Base-by-base conservation (phyloP, 2,329 filamentous ascomycete species). In the Calonectria montana region DNA sequence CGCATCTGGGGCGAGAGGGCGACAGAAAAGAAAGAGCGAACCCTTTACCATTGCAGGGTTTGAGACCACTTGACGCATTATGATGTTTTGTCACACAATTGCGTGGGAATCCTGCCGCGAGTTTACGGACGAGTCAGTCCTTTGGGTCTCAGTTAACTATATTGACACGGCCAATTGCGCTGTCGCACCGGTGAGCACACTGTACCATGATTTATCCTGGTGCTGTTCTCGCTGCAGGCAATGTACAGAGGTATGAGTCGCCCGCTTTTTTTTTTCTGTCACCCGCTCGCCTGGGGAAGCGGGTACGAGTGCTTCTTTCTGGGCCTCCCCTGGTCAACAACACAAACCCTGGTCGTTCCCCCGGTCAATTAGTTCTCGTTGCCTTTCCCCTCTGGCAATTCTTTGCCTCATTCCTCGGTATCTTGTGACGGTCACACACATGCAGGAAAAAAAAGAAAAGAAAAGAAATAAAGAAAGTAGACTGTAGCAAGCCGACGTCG, bases 351-450 rank as follows among this genome's bases (percentile, higher is more conserved):
- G 48, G 73, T 57, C 31, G 16, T 62, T 55, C 59, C 68, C 69
- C 73, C 73, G 50, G 69, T 71, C 66, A 50, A 69, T 65, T 59
- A 41, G 45, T 43, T 47, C 8, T 45, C 50, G 39, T 29, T 31
- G 27, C 35, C 37, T 41, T 65, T 55, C 55, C 63, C 68, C 45
- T 45, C 57, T 47, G 47, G 70, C 67, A 57, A 62, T 65, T 65
- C 63, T 67, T 39, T 57, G 48, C 67, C 15, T 65, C 68, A 73
- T 74, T 69, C 77, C 77, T 79, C 77, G 77, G 77, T 74, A 79
- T 74, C 77, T 79, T 78, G 77, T 79, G 77, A 79, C 23, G 65
- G 57, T 35, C 63, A 53, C 70, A 55, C 75, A 76, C 72, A 76
- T 74, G 74, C 66, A 63, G 50, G 18, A 25, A 16, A 35, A 39